Base-by-base conservation (phyloP, 2,329 filamentous ascomycete genomes). In the Penicillium sumatraense region DNA sequence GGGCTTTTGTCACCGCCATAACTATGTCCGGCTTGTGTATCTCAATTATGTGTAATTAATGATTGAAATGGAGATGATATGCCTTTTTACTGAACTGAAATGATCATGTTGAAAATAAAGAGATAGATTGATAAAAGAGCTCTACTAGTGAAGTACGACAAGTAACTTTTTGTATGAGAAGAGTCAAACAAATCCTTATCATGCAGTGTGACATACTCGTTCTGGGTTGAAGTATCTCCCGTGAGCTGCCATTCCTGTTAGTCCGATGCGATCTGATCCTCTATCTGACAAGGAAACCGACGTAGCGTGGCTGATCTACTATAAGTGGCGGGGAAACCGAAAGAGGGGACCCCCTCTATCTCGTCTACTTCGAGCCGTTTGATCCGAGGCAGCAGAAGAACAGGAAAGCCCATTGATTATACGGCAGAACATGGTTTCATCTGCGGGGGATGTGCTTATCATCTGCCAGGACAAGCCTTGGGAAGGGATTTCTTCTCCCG, bases 401-500 rank as follows among this genome's bases (percentile, higher is more conserved):
- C 27, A 44, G 4, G 2, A 26, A 13, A 20, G 41, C 42, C 44
- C 49, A 38, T 58, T 27, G 31, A 16, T 46, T 38, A 48, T n/a
- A 23, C 14, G 16, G 10, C 11, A 31, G 20, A 47, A 48, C 26
- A 54, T 49, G 44, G 35, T 35, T 50, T 46, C 57, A 58, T 58
- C 46, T 50, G 33, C 18, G 49, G 38, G 40, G 51, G 55, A 60
- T 31, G 51, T 35, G 53, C 61, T 60, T 60, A 64, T 60, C 51
- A 56, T 58, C 41, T 57, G 10, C 31, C 10, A 29, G 18, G 35
- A 10, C 42, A 24, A 31, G 56, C 52, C 27, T 18, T 24, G 9
- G 35, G 7, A 18, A 52, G 56, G 73, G 73, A 75, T 69, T 60
- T 72, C 63, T 73, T 75, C 62, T 62, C 72, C 70, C 10, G 40